phyloP scores from a whole-genome alignment of 768 basidiomycete species.

The Kwoniella dendrophila region DNA sequence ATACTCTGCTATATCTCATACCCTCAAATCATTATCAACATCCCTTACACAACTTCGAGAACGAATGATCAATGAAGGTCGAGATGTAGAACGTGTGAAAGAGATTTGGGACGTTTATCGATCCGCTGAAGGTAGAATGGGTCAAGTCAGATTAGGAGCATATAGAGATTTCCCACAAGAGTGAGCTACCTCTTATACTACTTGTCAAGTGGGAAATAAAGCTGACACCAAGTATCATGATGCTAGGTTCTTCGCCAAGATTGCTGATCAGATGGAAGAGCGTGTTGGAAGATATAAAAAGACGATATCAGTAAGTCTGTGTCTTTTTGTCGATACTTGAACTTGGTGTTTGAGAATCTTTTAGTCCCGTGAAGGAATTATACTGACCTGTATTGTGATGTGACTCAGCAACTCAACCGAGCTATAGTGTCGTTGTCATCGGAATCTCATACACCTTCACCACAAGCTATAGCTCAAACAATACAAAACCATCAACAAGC shows the following conservation, averaged over 20 bases:
- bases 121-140: slow-evolving; percentile 39
- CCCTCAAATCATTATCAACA: slow-evolving; percentile 24
- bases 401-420: slow-evolving; percentile 44
- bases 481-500: slow-evolving; percentile 49
- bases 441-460: slow-evolving; percentile 36
- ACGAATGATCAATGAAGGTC: slow-evolving; percentile 35
- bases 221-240: slow-evolving; percentile 8
- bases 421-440: slow-evolving; percentile 30
- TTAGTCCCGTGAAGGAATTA: neutral
- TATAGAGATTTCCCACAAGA: slow-evolving; percentile 46
- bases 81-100: slow-evolving; percentile 35
- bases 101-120: slow-evolving; percentile 46
- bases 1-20: slow-evolving; percentile 38
- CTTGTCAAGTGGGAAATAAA: neutral
- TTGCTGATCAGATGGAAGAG: slow-evolving; percentile 38
- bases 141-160: slow-evolving; percentile 30
- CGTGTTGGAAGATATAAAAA: slow-evolving; percentile 38
- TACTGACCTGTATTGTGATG: neutral
- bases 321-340: neutral
- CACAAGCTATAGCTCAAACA: slow-evolving; percentile 46
- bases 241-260: slow-evolving; percentile 37
- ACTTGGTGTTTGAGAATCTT: neutral
- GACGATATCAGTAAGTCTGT: slow-evolving; percentile 38
- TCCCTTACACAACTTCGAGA: slow-evolving; percentile 30
- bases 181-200: slow-evolving; percentile 14